A percentile compares a stretch with the other conserved stretches of the same genome.
Evolutionary conservation across 2,329 filamentous ascomycete genomes (phyloP).

Genomic region (Dactylellina sp.): DNA sequence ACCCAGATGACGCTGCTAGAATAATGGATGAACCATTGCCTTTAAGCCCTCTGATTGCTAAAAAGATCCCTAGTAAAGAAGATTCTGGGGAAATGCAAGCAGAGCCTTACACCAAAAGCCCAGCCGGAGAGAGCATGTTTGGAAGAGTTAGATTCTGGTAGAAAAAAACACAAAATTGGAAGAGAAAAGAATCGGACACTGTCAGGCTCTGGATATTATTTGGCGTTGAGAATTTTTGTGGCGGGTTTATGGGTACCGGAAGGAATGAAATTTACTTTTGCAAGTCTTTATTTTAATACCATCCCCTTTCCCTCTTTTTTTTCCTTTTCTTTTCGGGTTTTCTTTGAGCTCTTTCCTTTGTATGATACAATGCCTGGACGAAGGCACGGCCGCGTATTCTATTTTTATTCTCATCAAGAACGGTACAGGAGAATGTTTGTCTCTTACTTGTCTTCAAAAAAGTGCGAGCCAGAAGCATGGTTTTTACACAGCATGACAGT

Average conservation of each 20-base stretch:
- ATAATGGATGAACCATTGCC: constrained; percentile 56
- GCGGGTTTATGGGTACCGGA: background rate
- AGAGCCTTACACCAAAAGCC: constrained; percentile 46
- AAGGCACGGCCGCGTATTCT: too few species aligned
- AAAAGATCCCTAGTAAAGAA: constrained; percentile 56
- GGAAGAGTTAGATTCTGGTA: constrained; percentile 53
- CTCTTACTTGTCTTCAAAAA: too few species aligned
- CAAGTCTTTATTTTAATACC: too few species aligned
- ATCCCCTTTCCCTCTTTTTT: background rate
- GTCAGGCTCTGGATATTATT: constrained; percentile 1
- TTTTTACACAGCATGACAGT: too few species aligned
- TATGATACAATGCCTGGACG: too few species aligned
- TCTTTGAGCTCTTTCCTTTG: too few species aligned
- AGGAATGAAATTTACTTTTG: background rate
- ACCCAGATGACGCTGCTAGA: constrained; percentile 53
- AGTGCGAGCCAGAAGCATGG: too few species aligned
- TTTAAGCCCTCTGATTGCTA: constrained; percentile 45
- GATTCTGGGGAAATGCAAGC: constrained; percentile 55
- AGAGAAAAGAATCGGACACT: background rate
- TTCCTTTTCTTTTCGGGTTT: background rate
- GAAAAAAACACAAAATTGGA: background rate
- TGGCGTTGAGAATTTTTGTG: background rate
- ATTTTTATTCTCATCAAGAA: too few species aligned
- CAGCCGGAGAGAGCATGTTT: constrained; percentile 26
- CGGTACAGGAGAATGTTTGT: too few species aligned